phyloP scores from a whole-genome alignment of 2,329 filamentous ascomycete species.

The Xylaria sp. region DNA sequence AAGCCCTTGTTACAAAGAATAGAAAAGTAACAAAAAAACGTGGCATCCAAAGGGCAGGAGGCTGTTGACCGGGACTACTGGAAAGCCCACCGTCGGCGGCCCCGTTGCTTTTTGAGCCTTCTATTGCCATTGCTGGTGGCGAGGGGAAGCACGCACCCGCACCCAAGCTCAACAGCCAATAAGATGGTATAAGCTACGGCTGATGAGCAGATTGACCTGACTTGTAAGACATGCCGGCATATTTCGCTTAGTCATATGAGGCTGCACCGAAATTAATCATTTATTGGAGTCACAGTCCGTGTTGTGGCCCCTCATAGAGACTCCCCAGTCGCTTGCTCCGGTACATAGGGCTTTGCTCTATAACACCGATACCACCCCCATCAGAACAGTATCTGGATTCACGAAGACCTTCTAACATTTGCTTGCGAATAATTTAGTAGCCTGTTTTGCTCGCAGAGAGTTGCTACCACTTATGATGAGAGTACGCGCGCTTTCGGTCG shows the following conservation, averaged over 20 bases:
- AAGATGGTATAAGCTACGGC: not conserved
- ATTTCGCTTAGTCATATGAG: slow-evolving; percentile 8
- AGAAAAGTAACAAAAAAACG: not conserved
- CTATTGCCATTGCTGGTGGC: not conserved
- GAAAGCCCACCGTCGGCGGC: not conserved
- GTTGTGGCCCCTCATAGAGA: not conserved
- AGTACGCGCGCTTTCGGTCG: too few relatives aligned
- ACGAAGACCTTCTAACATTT: too few relatives aligned
- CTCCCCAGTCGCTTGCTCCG: too few relatives aligned
- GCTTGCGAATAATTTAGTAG: too few relatives aligned
- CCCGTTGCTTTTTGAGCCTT: not conserved
- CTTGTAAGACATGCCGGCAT: slow-evolving; percentile 2
- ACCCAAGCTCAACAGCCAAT: not conserved
- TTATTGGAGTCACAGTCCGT: not conserved
- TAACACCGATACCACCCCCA: too few relatives aligned
- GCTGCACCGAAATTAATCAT: not conserved
- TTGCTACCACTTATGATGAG: too few relatives aligned
- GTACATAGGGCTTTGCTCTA: too few relatives aligned
- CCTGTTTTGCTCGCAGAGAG: too few relatives aligned
- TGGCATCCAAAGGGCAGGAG: too few relatives aligned
- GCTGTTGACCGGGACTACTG: not conserved
- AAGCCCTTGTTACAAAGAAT: not conserved
- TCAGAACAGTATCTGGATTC: too few relatives aligned
- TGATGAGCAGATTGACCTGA: not conserved
- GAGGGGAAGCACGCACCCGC: slow-evolving; percentile 13